These are phyloP conservation scores for Xylaria sp. DNA, from an alignment of 2,329 filamentous ascomycete genomes.

Conservation along the genomic window DNA sequence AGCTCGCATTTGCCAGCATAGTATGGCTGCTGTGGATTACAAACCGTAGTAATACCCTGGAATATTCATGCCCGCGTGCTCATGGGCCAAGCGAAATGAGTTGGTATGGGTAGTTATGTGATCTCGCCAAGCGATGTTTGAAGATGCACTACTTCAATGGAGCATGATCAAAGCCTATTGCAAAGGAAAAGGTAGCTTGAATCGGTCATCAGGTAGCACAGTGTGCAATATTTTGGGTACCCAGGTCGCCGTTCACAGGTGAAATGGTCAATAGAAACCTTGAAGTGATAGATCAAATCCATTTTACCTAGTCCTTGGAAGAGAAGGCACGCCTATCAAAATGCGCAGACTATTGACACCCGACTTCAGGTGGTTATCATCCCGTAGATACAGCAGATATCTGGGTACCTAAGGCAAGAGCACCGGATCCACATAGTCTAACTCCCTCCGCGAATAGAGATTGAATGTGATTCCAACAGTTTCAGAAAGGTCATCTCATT, in stretches of 20 bases:
- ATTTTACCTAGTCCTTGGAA: background rate
- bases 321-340: background rate
- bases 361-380: conserved; percentile 8
- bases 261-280: background rate
- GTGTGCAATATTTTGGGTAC: background rate
- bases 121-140: background rate
- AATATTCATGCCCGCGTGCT: conserved; percentile 50
- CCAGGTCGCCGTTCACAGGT: too few species aligned
- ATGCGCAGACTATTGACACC: background rate
- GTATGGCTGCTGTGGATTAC: background rate
- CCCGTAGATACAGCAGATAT: too few species aligned
- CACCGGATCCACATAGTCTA: background rate
- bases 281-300: too few species aligned
- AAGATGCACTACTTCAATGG: background rate
- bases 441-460: background rate
- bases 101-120: background rate
- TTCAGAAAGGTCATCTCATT: too few species aligned
- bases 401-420: background rate
- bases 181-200: too few species aligned
- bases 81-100: background rate
- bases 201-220: too few species aligned
- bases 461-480: background rate
- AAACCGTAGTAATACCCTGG: conserved; percentile 68
- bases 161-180: background rate
- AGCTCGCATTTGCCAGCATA: too few species aligned